Base-by-base conservation (phyloP, 1,284 basidiomycete species). In the Clitocybe nebularis region DNA sequence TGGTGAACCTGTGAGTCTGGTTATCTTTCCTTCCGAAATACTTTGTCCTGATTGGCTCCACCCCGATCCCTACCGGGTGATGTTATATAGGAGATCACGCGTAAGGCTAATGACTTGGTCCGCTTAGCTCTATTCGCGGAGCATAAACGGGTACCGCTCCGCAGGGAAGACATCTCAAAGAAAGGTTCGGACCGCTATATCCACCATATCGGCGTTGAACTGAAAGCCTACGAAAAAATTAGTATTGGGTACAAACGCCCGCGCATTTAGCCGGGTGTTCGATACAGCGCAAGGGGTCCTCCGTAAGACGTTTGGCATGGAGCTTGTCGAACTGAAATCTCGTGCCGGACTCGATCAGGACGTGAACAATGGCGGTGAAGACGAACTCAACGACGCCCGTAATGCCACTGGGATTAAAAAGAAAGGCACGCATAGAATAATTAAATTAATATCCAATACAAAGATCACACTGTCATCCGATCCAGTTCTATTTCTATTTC, bases 121-220 rank as follows among this genome's bases (percentile, higher is more conserved):
- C 74, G 87, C 5, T 69, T 89, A 5, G 85, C 86, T 2, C 66
- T 90, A 24, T 89, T 88, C 55, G 71, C 68, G 1, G 84, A 89
- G 56, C 77, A 82, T 41, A 75, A 70, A 55, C 71, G 84, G 32
- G 56, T 67, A 5, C 71, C 78, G 1, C 60, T 89, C 34, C 73
- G 74, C 28, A 68, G 85, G 36, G 85, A 90, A 20, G 87, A 90
- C 20, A 86, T 90, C 33, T 78, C 74, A 13, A 89, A 89, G 66
- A 87, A 85, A 74, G 77, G 86, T 79, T 1, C 7, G 33, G 24
- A 57, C 44, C 4, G 17, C 10, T 34, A 10, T 34, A 22, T 30
- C 21, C 6, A 24, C 5, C 13, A 25, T 24, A 20, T 16, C 0
- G 14, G n/a, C 19, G 13, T 20, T 20, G 10, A 14, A 22, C n/a